A percentile compares a stretch with the other conserved stretches of the same genome.
These are phyloP conservation scores for Phytophthora constricta DNA, from an alignment of 352 stramenopile genomes.

Conservation along the genomic window DNA sequence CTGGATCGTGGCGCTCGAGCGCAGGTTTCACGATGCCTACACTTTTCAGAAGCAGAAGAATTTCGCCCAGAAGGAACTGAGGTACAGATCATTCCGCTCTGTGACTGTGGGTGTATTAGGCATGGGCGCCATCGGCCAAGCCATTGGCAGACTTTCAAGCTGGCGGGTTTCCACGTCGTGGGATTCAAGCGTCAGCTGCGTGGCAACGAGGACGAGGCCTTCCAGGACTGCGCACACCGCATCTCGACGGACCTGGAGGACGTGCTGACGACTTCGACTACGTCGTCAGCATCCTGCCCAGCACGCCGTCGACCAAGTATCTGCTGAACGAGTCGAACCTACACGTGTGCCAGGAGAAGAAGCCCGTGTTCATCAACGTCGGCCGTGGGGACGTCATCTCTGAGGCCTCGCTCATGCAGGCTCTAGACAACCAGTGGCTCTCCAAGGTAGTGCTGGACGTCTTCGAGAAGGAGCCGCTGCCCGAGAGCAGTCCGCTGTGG, in stretches of 20 bases:
- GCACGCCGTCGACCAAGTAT: conserved; percentile 71
- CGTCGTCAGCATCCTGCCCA: conserved; percentile 86
- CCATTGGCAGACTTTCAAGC: conserved; percentile 59
- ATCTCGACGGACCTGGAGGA: conserved; percentile 57
- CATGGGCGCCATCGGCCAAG: conserved; percentile 64
- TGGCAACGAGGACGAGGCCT: conserved; percentile 18
- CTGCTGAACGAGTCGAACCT: conserved; percentile 65
- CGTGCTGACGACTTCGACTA: conserved; percentile 69
- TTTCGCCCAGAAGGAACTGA: conserved; percentile 44
- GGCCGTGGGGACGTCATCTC: conserved; percentile 84
- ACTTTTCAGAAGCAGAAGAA: conserved; percentile 43
- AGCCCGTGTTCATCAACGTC: conserved; percentile 90
- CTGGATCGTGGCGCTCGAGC: conserved; percentile 70
- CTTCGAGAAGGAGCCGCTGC: conserved; percentile 53
- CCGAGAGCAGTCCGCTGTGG: conserved; percentile 62
- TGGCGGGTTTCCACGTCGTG: conserved; percentile 65
- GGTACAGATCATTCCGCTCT: conserved; percentile 58
- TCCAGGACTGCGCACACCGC: conserved; percentile 35
- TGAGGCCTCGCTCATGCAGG: conserved; percentile 56
- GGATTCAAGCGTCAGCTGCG: conserved; percentile 68
- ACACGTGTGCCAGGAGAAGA: conserved; percentile 47
- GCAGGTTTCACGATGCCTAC: conserved; percentile 63
- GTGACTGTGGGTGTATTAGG: conserved; percentile 63
- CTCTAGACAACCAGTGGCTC: conserved; percentile 70
- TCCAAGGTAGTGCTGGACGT: conserved; percentile 58